Evolutionary conservation across 768 basidiomycete genomes (phyloP).

Genomic region (Rhodotorula paludigena): DNA sequence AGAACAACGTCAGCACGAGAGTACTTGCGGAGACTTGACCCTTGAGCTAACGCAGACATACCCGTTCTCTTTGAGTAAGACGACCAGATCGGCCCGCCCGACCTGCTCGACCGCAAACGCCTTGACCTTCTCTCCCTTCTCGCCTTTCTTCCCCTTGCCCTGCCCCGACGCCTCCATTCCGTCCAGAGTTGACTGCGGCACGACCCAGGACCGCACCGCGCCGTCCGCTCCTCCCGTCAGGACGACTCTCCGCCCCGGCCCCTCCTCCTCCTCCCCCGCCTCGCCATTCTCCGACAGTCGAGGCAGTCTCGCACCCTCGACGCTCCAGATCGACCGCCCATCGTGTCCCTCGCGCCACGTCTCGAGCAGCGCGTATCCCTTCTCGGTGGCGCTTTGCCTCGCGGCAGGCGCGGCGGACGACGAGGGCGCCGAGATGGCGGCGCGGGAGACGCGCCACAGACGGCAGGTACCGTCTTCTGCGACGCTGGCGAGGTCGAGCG

Average conservation of each 20-base stretch:
- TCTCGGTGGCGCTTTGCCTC: too few species aligned
- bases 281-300: background rate
- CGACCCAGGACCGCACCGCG: conserved; percentile 4
- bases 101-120: background rate
- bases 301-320: background rate
- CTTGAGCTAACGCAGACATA: too few species aligned
- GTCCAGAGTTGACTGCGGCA: background rate
- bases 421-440: background rate
- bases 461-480: conserved; percentile 21
- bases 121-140: background rate
- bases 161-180: too few species aligned
- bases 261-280: background rate
- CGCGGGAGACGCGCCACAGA: conserved; percentile 1
- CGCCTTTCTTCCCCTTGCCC: background rate
- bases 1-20: too few species aligned
- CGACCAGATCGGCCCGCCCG: background rate
- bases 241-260: too few species aligned
- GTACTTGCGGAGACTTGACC: too few species aligned
- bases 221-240: conserved; percentile 29
- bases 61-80: background rate
- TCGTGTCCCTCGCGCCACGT: conserved; percentile 22
- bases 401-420: background rate
- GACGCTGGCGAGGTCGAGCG: background rate
- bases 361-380: background rate
- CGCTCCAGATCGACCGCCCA: conserved; percentile 20